These are phyloP conservation scores for Tolypocladium sp. DNA, from an alignment of 2,329 filamentous ascomycete genomes.

Conservation along the genomic window DNA sequence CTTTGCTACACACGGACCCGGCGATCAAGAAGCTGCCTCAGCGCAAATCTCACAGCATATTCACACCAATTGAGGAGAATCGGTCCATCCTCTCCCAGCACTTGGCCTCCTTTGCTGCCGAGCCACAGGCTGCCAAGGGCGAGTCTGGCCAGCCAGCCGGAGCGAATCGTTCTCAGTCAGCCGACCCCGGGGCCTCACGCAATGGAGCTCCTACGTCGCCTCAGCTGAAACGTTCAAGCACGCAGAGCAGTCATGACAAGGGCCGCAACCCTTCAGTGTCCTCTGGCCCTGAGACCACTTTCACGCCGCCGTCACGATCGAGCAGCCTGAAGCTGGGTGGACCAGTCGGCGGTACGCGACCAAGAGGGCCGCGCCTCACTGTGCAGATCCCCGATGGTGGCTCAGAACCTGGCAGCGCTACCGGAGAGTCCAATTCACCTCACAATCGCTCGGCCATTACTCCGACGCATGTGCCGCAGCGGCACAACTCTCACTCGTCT, in stretches of 20 bases:
- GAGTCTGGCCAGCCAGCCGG: conserved; percentile 21
- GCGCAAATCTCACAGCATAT: conserved; percentile 84
- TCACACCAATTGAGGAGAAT: conserved; percentile 92
- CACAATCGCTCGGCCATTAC: conserved; percentile 46
- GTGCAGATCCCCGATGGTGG: conserved; percentile 92
- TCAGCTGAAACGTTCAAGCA: conserved; percentile 40
- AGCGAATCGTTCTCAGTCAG: conserved; percentile 50
- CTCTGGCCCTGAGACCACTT: conserved; percentile 53
- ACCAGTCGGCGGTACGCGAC: conserved; percentile 55
- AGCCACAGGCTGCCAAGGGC: conserved; percentile 31
- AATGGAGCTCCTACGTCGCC: conserved; percentile 45
- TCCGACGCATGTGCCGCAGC: conserved; percentile 44
- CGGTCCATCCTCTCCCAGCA: conserved; percentile 82
- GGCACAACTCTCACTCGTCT: conserved; percentile 49
- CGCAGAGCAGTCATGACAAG: conserved; percentile 36
- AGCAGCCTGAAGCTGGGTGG: conserved; percentile 58
- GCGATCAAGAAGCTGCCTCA: conserved; percentile 57
- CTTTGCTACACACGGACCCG: conserved; percentile 39
- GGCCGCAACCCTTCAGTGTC: conserved; percentile 44
- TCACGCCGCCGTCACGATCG: conserved; percentile 67
- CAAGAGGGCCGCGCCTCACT: conserved; percentile 70
- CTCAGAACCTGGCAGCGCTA: conserved; percentile 66
- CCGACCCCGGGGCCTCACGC: conserved; percentile 51
- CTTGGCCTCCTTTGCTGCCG: conserved; percentile 57
- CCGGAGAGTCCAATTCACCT: conserved; percentile 60